Percentiles rank a stretch among this genome's conserved stretches.
Evolutionary conservation across 2,329 filamentous ascomycete species (phyloP).

Genomic region (Penicillium sp.): DNA sequence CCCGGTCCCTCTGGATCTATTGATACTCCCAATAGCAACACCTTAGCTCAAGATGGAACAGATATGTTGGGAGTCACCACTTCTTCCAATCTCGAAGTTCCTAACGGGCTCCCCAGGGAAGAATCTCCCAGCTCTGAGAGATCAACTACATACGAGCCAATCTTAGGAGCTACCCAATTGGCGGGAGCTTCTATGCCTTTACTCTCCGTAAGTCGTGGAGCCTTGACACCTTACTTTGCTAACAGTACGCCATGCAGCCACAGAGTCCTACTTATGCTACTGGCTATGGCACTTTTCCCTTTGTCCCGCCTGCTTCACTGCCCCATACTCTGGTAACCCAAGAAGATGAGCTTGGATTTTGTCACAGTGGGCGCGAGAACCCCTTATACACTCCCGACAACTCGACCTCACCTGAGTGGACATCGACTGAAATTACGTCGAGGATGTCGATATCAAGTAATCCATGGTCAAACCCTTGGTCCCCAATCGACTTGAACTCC

Average conservation of each 20-base stretch:
- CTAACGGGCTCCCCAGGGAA: neutral
- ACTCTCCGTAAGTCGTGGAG: neutral
- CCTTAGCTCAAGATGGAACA: neutral
- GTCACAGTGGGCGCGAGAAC: slow-evolving; percentile 6
- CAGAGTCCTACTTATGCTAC: neutral
- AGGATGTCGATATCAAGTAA: slow-evolving; percentile 14
- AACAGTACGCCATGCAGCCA: neutral
- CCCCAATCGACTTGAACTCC: slow-evolving; percentile 21
- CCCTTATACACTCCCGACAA: slow-evolving; percentile 10
- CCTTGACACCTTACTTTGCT: neutral
- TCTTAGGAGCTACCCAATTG: neutral
- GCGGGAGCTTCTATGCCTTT: neutral
- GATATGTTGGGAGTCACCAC: neutral
- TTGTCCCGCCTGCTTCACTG: neutral
- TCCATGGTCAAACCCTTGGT: slow-evolving; percentile 24
- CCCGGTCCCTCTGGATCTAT: neutral
- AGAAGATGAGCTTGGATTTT: neutral
- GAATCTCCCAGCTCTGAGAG: neutral
- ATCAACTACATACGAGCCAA: neutral
- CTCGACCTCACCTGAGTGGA: slow-evolving; percentile 14
- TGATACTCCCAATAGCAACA: neutral
- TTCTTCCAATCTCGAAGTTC: neutral
- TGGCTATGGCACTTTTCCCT: neutral
- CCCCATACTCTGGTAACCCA: neutral
- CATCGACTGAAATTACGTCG: slow-evolving; percentile 6